Evolutionary conservation across 75 land plant species (phyloP), one percentile per base, ranked within the genome.

Genomic region (Pinus taeda): DNA sequence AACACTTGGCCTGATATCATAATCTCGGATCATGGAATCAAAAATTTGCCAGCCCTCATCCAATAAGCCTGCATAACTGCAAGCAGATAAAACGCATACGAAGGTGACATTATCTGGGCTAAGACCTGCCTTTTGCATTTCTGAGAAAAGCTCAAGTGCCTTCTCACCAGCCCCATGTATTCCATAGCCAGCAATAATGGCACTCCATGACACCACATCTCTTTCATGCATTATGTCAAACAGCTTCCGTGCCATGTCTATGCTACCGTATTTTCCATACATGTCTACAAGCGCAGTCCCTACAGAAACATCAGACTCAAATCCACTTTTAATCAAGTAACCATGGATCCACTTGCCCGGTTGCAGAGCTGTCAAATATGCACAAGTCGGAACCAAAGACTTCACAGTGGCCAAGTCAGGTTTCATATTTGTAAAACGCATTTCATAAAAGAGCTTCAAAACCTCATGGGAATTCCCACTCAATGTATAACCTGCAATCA

Each of bases 121-220:
- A 15, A 83, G 22, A 20, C 81, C 82, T 18, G 7, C 45, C 57
- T 57, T 42, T 70, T 66, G 76, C 83, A 81, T 81, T 42, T 59
- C 53, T 33, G 45, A n/a, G 53, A 77, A 81, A 55, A 67, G 61
- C n/a, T 64, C 59, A 78, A 81, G 26, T 17, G 83, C 83, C 49
- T 60, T 57, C 53, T 78, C 65, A 4, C 80, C 81, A 42, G 3
- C 29, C 37, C 75, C 83, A 71, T 81, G 74, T 24, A 70, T 55
- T 21, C 60, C 83, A 42, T 63, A 78, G 2, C 80, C 83, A 18
- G 83, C 74, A 18, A 81, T 70, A 73, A 81, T 71, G 20, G 83
- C 36, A 71, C 57, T 78, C 83, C 83, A 81, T 39, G 81, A 78
- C 21, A 81, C 80, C 3, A 73, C 75, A 61, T 77, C 74, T 29